Evolutionary conservation across 2,329 filamentous ascomycete species (phyloP), one percentile per base, ranked within the genome.

Genomic region (Penicillium vulpinum): DNA sequence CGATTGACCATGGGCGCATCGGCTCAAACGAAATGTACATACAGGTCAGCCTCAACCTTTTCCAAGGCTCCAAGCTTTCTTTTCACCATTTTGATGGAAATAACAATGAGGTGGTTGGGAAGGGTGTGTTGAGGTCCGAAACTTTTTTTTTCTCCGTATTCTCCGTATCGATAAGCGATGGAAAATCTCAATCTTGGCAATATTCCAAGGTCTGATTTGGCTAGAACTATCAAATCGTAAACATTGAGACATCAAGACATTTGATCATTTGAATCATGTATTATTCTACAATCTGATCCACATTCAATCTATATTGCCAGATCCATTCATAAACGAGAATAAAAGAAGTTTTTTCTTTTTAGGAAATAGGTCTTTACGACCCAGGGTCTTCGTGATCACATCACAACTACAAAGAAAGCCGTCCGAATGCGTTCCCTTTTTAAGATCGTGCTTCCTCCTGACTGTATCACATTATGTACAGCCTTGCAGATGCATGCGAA

Each of bases 1-100:
- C 18, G 39, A 45, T 51, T 33, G 46, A 28, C 18, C 16, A 26
- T 40, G 47, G 57, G 56, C 45, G 58, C 59, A 49, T 40, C 26
- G 43, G 43, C 6, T n/a, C 18, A n/a, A 38, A 38, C 3, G 47
- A 46, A 44, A 21, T 26, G 16, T n/a, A 65, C 85, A 61, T 74
- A 89, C 83, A 95, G 81, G 76, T 96, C 91, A 33, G 92, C 92
- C 72, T 97, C 92, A 66, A 96, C 87, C 83, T 97, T 97, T 78
- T 97, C 92, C 75, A 97, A 86, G 59, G 92, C 92, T 54, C 90
- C 91, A 57, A 96, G 84, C 79, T 94, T 95, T 75, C 92, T 85
- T 78, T 96, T 96, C 58, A 86, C 90, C 86, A 91, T 94, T 16
- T 58, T 63, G 28, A 50, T 36, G 39, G 15, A 38, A 51, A 45